phyloP scores from a whole-genome alignment of 2,329 filamentous ascomycete species.

The Pseudogymnoascus sp. region DNA sequence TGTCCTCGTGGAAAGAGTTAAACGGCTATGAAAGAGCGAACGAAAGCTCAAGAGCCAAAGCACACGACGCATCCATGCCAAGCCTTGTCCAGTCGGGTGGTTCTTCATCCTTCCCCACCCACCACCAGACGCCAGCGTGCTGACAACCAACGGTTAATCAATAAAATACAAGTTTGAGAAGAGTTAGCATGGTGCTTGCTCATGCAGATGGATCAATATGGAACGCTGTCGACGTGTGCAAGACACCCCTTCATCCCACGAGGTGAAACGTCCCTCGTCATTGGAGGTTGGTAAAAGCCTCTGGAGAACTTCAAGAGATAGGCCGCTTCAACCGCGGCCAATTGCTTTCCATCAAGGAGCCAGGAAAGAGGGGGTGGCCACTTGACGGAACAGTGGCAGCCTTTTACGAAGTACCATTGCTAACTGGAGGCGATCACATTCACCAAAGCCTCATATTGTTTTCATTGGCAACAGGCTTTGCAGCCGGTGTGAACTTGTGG shows the following conservation, averaged over 20 bases:
- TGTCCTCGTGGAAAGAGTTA: background rate
- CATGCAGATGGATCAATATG: conserved; percentile 1
- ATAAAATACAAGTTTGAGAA: background rate
- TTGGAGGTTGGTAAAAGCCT: background rate
- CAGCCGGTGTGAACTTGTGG: conserved; percentile 4
- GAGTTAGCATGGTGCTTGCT: background rate
- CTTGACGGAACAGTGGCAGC: background rate
- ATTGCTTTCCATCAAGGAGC: background rate
- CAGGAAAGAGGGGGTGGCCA: background rate
- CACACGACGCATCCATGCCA: conserved; percentile 2
- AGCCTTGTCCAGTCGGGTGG: background rate
- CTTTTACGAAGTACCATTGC: background rate
- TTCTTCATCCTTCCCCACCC: background rate
- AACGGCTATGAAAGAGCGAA: background rate
- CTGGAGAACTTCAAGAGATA: background rate
- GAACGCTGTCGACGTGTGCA: background rate
- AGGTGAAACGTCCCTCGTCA: background rate
- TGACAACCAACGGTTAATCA: background rate
- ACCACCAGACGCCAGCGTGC: background rate
- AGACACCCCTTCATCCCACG: background rate
- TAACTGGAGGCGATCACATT: background rate
- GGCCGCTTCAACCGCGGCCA: conserved; percentile 4
- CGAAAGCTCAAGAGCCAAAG: background rate
- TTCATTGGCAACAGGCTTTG: background rate
- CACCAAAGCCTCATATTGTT: background rate